A percentile compares a stretch with the other conserved stretches of the same genome.
These are phyloP conservation scores for Colletotrichum lindemuthianum DNA, from an alignment of 2,329 filamentous ascomycete species.

Conservation along the genomic window DNA sequence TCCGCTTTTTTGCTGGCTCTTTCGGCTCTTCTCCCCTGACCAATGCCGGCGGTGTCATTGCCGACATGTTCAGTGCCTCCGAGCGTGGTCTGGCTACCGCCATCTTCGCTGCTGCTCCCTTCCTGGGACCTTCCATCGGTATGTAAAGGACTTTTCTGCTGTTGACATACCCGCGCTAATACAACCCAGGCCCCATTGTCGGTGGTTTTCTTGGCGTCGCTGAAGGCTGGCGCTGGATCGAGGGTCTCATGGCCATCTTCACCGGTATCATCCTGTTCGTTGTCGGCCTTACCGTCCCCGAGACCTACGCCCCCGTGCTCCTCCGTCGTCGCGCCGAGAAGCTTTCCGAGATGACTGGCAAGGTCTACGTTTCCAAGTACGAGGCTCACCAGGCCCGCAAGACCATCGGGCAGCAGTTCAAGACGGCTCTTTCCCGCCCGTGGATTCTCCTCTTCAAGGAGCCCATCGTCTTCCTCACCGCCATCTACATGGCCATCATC, in stretches of 20 bases:
- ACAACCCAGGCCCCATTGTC: slow-evolving; percentile 72
- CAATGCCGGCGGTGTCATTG: slow-evolving; percentile 70
- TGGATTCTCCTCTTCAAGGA: slow-evolving; percentile 77
- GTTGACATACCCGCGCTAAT: slow-evolving; percentile 72
- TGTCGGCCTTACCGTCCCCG: slow-evolving; percentile 58
- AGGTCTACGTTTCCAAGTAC: slow-evolving; percentile 49
- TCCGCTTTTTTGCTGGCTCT: slow-evolving; percentile 71
- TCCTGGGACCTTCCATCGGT: slow-evolving; percentile 72
- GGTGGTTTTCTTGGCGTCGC: slow-evolving; percentile 73
- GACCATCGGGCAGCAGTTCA: slow-evolving; percentile 57
- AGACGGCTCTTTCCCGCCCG: slow-evolving; percentile 58
- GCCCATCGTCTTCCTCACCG: slow-evolving; percentile 74
- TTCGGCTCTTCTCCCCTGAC: slow-evolving; percentile 72
- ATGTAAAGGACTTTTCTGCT: slow-evolving; percentile 68
- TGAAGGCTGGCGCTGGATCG: slow-evolving; percentile 76
- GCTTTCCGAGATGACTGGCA: slow-evolving; percentile 38
- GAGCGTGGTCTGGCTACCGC: slow-evolving; percentile 68
- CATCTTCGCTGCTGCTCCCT: slow-evolving; percentile 72
- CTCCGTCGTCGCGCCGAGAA: slow-evolving; percentile 40
- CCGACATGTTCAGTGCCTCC: slow-evolving; percentile 66
- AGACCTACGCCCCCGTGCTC: slow-evolving; percentile 44
- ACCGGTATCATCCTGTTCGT: slow-evolving; percentile 44
- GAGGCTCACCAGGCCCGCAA: slow-evolving; percentile 55
- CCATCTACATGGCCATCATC: slow-evolving; percentile 73
- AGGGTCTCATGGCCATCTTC: slow-evolving; percentile 72